Evolutionary conservation across 495 filamentous ascomycete species (phyloP).

Genomic region (Aspergillus wentii): DNA sequence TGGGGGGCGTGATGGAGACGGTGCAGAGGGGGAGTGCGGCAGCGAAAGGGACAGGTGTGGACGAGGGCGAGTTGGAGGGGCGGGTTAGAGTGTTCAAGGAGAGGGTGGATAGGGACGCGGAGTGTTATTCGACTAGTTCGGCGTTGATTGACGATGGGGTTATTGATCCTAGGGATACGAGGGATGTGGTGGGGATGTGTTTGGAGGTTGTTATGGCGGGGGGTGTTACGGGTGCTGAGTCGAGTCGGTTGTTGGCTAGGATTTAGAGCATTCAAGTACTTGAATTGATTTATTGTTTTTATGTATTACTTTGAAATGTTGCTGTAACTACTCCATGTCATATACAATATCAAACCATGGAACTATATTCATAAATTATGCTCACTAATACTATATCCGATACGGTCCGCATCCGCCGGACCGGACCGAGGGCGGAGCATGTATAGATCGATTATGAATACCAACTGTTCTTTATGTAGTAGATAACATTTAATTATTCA

Average conservation of each 20-base stretch:
- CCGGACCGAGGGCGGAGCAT: too few relatives aligned
- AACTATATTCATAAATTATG: too few relatives aligned
- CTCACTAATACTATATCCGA: too few relatives aligned
- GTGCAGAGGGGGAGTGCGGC: slow-evolving; percentile 19
- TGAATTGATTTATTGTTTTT: too few relatives aligned
- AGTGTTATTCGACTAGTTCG: slow-evolving; percentile 23
- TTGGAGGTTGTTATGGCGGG: slow-evolving; percentile 21
- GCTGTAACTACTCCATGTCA: too few relatives aligned
- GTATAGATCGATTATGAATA: too few relatives aligned
- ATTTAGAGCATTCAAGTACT: too few relatives aligned
- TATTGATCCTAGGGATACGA: slow-evolving; percentile 29
- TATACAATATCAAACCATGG: too few relatives aligned
- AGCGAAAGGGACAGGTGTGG: slow-evolving; percentile 12
- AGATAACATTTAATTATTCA: too few relatives aligned
- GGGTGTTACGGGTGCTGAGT: slow-evolving; percentile 13
- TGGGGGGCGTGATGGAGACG: slow-evolving; percentile 27
- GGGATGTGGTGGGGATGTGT: slow-evolving; percentile 29
- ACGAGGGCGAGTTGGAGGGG: slow-evolving; percentile 14
- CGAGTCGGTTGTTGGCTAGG: slow-evolving; percentile 15
- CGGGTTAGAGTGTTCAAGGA: slow-evolving; percentile 14
- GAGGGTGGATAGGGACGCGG: slow-evolving; percentile 16
- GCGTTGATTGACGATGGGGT: slow-evolving; percentile 29
- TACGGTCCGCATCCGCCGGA: too few relatives aligned
- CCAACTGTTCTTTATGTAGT: too few relatives aligned
- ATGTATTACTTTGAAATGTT: too few relatives aligned